A percentile compares a stretch with the other conserved stretches of the same genome.
phyloP scores from a whole-genome alignment of 345 rosid species.

The Carallia brachiata region DNA sequence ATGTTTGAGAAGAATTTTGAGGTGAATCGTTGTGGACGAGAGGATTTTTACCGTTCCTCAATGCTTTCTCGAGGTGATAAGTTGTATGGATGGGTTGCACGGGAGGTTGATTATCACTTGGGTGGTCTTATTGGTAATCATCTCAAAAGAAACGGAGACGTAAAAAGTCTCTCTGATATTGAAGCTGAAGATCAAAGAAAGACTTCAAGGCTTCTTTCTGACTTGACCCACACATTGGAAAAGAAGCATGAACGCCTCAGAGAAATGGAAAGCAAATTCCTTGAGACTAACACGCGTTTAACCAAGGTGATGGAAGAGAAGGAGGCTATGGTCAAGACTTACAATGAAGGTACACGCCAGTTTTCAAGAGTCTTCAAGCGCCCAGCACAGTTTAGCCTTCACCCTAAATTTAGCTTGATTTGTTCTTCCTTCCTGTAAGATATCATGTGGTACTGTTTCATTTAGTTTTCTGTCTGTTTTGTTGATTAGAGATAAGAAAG shows the following conservation, averaged over 20 bases:
- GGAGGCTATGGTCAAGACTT: slow-evolving; percentile 34
- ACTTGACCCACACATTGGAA: slow-evolving; percentile 43
- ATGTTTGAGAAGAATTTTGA: slow-evolving; percentile 51
- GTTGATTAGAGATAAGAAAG: slow-evolving; percentile 26
- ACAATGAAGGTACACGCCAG: slow-evolving; percentile 52
- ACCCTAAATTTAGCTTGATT: too few relatives aligned
- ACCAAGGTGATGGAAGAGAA: slow-evolving; percentile 28
- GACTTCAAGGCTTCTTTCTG: slow-evolving; percentile 34
- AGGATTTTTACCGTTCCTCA: slow-evolving; percentile 29
- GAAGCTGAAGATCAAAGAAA: slow-evolving; percentile 50
- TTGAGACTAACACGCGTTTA: slow-evolving; percentile 28
- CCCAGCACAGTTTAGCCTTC: too few relatives aligned
- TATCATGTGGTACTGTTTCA: background rate
- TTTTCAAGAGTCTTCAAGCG: background rate
- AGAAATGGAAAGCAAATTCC: slow-evolving; percentile 44
- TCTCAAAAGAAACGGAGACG: slow-evolving; percentile 50
- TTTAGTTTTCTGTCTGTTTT: background rate
- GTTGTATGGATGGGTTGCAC: slow-evolving; percentile 69
- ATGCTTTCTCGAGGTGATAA: slow-evolving; percentile 30
- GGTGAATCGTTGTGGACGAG: slow-evolving; percentile 41
- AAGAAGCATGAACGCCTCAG: slow-evolving; percentile 29
- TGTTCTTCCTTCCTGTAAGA: background rate
- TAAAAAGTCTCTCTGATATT: slow-evolving; percentile 48
- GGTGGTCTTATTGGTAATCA: slow-evolving; percentile 36
- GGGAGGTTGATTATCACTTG: slow-evolving; percentile 48